Conservation (phyloP, 2,329 filamentous ascomycete species). For the Blastomyces parvus region DNA sequence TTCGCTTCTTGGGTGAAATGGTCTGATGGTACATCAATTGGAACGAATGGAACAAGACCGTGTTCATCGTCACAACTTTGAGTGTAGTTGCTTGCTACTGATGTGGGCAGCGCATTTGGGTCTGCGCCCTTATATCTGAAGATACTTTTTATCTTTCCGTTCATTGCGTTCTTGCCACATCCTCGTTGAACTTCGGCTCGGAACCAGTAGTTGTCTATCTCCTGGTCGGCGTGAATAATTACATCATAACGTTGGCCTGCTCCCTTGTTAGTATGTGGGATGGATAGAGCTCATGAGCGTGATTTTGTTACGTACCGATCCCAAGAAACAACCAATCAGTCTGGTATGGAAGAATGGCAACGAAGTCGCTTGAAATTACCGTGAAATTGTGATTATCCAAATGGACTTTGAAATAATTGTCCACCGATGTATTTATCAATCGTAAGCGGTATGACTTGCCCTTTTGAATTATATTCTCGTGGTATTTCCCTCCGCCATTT, state of each 20-base stretch:
- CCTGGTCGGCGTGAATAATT: slow-evolving; percentile 37
- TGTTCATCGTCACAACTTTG: slow-evolving; percentile 16
- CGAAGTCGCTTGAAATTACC: slow-evolving; percentile 10
- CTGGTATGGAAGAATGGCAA: slow-evolving; percentile 7
- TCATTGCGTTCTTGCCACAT: slow-evolving; percentile 8
- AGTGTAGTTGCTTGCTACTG: slow-evolving; percentile 12
- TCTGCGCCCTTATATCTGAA: slow-evolving; percentile 11
- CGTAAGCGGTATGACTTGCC: slow-evolving; percentile 8
- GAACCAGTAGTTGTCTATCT: slow-evolving; percentile 36
- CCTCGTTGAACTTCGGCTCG: slow-evolving; percentile 9
- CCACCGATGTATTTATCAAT: slow-evolving; percentile 10
- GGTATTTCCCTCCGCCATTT: slow-evolving; percentile 5
- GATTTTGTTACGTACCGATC: slow-evolving; percentile 9
- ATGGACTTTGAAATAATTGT: slow-evolving; percentile 11
- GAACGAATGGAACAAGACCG: slow-evolving; percentile 19
- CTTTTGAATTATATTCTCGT: not conserved
- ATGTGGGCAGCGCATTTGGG: slow-evolving; percentile 10
- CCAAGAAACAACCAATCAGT: slow-evolving; percentile 12
- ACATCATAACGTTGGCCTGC: slow-evolving; percentile 38
- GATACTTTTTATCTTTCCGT: slow-evolving; percentile 7
- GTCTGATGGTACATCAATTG: slow-evolving; percentile 18
- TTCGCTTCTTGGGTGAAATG: slow-evolving; percentile 16
- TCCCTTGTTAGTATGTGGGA: not conserved
- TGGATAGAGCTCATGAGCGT: not conserved
- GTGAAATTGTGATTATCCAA: slow-evolving; percentile 13